A percentile compares a stretch with the other conserved stretches of the same genome.
phyloP scores from a whole-genome alignment of 768 basidiomycete species.

The Lanmaoa pseudosensibilis region DNA sequence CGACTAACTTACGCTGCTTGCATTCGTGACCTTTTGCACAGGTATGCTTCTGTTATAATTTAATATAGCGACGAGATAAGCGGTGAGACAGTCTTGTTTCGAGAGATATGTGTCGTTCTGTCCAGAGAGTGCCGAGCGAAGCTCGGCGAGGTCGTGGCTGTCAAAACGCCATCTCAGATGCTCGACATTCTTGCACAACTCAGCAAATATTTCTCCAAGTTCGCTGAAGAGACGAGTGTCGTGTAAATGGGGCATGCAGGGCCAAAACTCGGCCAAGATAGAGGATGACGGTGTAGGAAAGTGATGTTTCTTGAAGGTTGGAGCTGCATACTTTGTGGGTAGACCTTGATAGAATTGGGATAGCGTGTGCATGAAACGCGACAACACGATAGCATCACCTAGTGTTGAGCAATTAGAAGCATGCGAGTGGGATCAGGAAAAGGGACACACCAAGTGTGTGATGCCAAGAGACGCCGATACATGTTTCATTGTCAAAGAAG shows the following conservation, averaged over 20 bases:
- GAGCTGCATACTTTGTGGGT: conserved; percentile 8
- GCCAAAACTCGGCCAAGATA: conserved; percentile 13
- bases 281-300: conserved; percentile 20
- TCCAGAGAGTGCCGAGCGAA: conserved; percentile 14
- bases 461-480: conserved; percentile 36
- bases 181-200: conserved; percentile 11
- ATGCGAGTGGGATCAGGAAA: not conserved
- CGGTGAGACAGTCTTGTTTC: conserved; percentile 33
- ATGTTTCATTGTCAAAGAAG: conserved; percentile 24
- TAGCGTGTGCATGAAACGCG: conserved; percentile 31
- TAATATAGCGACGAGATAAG: conserved; percentile 26
- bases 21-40: conserved; percentile 28
- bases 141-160: conserved; percentile 9
- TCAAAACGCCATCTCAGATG: conserved; percentile 20
- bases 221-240: conserved; percentile 17
- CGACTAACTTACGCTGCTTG: conserved; percentile 24
- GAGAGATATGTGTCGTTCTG: conserved; percentile 12
- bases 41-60: conserved; percentile 13
- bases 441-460: conserved; percentile 31
- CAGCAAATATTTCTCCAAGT: conserved; percentile 15
- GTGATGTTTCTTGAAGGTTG: conserved; percentile 27
- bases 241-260: conserved; percentile 29
- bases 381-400: conserved; percentile 33
- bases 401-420: not conserved
- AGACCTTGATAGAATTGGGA: conserved; percentile 32